phyloP scores from a whole-genome alignment of 306 rosid species.

The Cucumis melo region DNA sequence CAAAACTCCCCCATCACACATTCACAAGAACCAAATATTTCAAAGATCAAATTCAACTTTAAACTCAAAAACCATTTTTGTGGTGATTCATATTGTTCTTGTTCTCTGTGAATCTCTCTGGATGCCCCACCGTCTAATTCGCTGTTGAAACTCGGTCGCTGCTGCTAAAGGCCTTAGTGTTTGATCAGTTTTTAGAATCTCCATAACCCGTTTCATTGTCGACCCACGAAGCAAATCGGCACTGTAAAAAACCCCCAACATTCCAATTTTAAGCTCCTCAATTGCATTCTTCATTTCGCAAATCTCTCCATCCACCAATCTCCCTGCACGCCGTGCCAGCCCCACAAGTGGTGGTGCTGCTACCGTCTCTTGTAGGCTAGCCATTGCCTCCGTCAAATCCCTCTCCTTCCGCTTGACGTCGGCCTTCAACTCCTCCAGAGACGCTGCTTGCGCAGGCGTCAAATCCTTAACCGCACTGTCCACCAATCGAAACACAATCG shows the following conservation, averaged over 20 bases:
- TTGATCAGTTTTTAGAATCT: conserved; percentile 16
- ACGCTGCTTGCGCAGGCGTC: background rate
- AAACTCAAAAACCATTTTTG: background rate
- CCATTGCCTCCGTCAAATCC: conserved; percentile 18
- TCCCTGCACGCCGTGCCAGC: conserved; percentile 5
- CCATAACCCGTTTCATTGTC: conserved; percentile 19
- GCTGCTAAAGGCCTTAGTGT: conserved; percentile 23
- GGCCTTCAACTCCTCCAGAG: background rate
- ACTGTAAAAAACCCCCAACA: conserved; percentile 8
- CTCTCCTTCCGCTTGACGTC: conserved; percentile 13
- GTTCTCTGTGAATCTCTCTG: background rate
- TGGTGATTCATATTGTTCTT: background rate
- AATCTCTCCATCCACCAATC: conserved; percentile 10
- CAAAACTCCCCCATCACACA: too few relatives aligned
- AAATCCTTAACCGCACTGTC: conserved; percentile 9
- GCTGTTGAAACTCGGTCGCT: conserved; percentile 19
- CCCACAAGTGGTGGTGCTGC: conserved; percentile 16
- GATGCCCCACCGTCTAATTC: conserved; percentile 13
- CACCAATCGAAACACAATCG: conserved; percentile 8
- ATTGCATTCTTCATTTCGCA: conserved; percentile 6
- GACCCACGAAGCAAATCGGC: conserved; percentile 15
- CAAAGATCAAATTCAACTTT: background rate
- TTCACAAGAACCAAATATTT: background rate
- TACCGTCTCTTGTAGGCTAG: conserved; percentile 22
- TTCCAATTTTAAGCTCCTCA: conserved; percentile 14